phyloP scores from a whole-genome alignment of 768 basidiomycete genomes.

The Roridomyces roridus region DNA sequence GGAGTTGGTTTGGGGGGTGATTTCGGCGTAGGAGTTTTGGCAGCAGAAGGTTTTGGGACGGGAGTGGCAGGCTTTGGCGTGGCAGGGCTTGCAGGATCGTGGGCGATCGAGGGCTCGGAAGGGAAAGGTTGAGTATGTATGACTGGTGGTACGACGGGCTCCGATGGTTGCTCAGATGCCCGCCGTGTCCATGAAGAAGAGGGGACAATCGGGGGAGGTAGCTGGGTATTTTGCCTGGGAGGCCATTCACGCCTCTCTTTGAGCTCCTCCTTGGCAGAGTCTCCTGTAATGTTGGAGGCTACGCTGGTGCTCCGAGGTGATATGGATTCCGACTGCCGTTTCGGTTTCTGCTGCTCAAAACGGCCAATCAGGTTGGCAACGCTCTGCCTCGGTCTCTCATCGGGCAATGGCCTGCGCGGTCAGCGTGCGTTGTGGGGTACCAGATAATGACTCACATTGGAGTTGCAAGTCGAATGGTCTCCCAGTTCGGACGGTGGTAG shows the following conservation, averaged over 20 bases:
- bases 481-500: too few species aligned
- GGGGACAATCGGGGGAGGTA: constrained; percentile 42
- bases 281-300: constrained; percentile 65
- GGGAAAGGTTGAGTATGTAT: constrained; percentile 25
- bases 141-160: constrained; percentile 20
- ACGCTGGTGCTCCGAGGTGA: constrained; percentile 71
- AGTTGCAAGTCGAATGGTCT: constrained; percentile 5
- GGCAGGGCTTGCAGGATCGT: constrained; percentile 30
- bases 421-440: constrained; percentile 15
- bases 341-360: constrained; percentile 84
- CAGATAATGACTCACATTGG: constrained; percentile 22
- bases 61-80: constrained; percentile 24
- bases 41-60: too few species aligned
- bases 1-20: constrained; percentile 27
- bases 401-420: constrained; percentile 75
- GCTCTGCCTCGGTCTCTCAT: constrained; percentile 85
- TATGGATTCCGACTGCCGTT: constrained; percentile 62
- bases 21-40: constrained; percentile 16
- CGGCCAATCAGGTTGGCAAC: constrained; percentile 92
- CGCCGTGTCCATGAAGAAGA: constrained; percentile 37
- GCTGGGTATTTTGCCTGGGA: constrained; percentile 49
- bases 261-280: constrained; percentile 68
- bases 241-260: constrained; percentile 85
- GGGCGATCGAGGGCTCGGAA: constrained; percentile 23
- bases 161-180: constrained; percentile 31